These are phyloP conservation scores for Pythium rishiriense DNA, from an alignment of 352 stramenopile genomes.

Conservation along the genomic window DNA sequence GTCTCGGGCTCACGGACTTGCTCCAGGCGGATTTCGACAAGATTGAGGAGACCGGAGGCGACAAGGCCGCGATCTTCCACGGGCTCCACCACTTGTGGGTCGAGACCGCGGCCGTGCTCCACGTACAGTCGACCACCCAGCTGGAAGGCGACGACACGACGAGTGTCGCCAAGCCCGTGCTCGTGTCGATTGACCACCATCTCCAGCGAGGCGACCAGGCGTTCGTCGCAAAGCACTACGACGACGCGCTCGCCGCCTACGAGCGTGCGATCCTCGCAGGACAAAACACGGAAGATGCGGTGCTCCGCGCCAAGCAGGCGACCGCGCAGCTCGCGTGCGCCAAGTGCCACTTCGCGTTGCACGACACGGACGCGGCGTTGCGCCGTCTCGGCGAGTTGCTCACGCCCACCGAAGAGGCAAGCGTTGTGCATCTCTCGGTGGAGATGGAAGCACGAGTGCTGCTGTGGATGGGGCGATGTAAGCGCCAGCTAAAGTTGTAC, in stretches of 20 bases:
- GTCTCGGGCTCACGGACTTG: slow-evolving; percentile 51
- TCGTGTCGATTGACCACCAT: slow-evolving; percentile 62
- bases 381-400: slow-evolving; percentile 2
- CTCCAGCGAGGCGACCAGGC: slow-evolving; percentile 55
- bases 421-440: slow-evolving; percentile 14
- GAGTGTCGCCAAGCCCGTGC: slow-evolving; percentile 24
- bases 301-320: slow-evolving; percentile 32
- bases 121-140: slow-evolving; percentile 35
- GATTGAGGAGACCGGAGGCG: slow-evolving; percentile 55
- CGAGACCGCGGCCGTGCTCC: slow-evolving; percentile 51
- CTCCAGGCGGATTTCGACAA: slow-evolving; percentile 52
- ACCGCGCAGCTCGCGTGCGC: slow-evolving; percentile 51
- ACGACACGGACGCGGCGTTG: slow-evolving; percentile 44
- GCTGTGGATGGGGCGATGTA: slow-evolving; percentile 65
- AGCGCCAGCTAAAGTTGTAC: slow-evolving; percentile 51
- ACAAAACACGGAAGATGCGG: slow-evolving; percentile 8
- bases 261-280: slow-evolving; percentile 41
- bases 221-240: slow-evolving; percentile 64
- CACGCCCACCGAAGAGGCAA: slow-evolving; percentile 38
- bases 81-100: slow-evolving; percentile 69
- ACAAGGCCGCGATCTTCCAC: slow-evolving; percentile 79
- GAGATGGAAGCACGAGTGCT: slow-evolving; percentile 48
- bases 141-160: background rate
- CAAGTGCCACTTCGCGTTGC: slow-evolving; percentile 66
- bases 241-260: slow-evolving; percentile 49